phyloP scores from a whole-genome alignment of 2,329 filamentous ascomycete genomes.

The Aspergillus neotritici region DNA sequence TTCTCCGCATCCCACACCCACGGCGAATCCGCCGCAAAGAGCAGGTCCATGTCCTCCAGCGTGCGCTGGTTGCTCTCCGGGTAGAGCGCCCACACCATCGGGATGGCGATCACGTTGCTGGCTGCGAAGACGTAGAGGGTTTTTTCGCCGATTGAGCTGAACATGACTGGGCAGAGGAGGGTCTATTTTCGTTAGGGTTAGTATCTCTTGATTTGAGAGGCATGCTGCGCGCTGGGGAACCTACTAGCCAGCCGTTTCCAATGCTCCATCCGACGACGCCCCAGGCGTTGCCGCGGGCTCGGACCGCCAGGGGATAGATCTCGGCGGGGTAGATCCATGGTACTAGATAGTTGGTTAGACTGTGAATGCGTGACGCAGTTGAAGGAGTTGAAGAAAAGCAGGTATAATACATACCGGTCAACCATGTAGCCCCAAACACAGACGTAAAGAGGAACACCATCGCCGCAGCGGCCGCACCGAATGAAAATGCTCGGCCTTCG shows the following conservation, averaged over 20 bases:
- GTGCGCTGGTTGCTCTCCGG: slow-evolving; percentile 70
- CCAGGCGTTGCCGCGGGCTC: slow-evolving; percentile 70
- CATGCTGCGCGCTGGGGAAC: slow-evolving; percentile 17
- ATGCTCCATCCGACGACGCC: slow-evolving; percentile 72
- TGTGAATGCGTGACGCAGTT: slow-evolving; percentile 38
- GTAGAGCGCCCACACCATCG: slow-evolving; percentile 68
- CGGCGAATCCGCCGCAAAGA: slow-evolving; percentile 61
- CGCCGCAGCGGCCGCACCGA: slow-evolving; percentile 60
- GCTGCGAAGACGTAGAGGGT: slow-evolving; percentile 69
- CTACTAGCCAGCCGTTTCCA: slow-evolving; percentile 61
- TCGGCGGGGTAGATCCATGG: slow-evolving; percentile 65
- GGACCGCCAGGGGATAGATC: slow-evolving; percentile 65
- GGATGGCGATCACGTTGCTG: slow-evolving; percentile 60
- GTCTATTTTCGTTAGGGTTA: slow-evolving; percentile 26
- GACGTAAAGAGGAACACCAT: slow-evolving; percentile 67
- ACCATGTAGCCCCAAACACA: slow-evolving; percentile 60
- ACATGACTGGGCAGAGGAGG: slow-evolving; percentile 56
- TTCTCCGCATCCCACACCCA: slow-evolving; percentile 68
- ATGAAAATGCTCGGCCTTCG: slow-evolving; percentile 43
- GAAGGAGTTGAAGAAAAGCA: slow-evolving; percentile 53
- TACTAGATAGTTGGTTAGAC: slow-evolving; percentile 23
- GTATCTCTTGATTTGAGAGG: slow-evolving; percentile 14
- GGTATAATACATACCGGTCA: slow-evolving; percentile 52
- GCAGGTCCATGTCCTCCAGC: slow-evolving; percentile 67
- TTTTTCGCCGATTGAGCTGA: slow-evolving; percentile 60